Percentiles rank a stretch among this genome's conserved stretches.
These are phyloP conservation scores for Macrotyloma uniflorum DNA, from an alignment of 306 rosid genomes.

Conservation along the genomic window DNA sequence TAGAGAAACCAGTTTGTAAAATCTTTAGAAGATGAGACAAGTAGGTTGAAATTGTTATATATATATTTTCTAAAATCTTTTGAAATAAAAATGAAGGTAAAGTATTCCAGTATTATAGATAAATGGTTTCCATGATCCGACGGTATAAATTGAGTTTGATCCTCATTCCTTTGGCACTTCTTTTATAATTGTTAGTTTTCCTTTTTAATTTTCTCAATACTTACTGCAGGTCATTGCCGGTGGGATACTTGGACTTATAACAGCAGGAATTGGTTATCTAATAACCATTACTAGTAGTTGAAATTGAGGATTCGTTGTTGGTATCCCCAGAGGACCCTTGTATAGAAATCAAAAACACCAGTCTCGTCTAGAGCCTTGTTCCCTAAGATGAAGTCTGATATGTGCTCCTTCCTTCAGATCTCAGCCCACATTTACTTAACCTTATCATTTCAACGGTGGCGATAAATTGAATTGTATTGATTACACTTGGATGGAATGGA, in stretches of 20 bases:
- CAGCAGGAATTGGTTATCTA: slow-evolving; percentile 64
- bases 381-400: slow-evolving; percentile 17
- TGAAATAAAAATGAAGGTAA: neutral
- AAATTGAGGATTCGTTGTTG: slow-evolving; percentile 40
- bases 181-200: neutral
- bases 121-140: neutral
- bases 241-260: slow-evolving; percentile 71
- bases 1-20: slow-evolving; percentile 8
- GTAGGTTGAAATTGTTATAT: neutral
- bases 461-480: slow-evolving; percentile 41
- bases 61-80: neutral
- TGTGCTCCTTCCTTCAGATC: slow-evolving; percentile 33
- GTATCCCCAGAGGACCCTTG: slow-evolving; percentile 28
- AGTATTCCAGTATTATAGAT: neutral
- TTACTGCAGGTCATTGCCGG: slow-evolving; percentile 88
- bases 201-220: slow-evolving; percentile 31
- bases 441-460: slow-evolving; percentile 33
- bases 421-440: slow-evolving; percentile 32
- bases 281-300: slow-evolving; percentile 41
- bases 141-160: slow-evolving; percentile 33
- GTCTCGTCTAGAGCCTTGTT: slow-evolving; percentile 16
- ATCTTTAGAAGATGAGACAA: neutral
- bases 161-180: neutral
- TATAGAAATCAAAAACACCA: slow-evolving; percentile 41
- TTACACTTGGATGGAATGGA: slow-evolving; percentile 33